Percentiles rank a stretch among this genome's conserved stretches.
phyloP scores from a whole-genome alignment of 768 basidiomycete genomes.

The Amanita polypyramis region DNA sequence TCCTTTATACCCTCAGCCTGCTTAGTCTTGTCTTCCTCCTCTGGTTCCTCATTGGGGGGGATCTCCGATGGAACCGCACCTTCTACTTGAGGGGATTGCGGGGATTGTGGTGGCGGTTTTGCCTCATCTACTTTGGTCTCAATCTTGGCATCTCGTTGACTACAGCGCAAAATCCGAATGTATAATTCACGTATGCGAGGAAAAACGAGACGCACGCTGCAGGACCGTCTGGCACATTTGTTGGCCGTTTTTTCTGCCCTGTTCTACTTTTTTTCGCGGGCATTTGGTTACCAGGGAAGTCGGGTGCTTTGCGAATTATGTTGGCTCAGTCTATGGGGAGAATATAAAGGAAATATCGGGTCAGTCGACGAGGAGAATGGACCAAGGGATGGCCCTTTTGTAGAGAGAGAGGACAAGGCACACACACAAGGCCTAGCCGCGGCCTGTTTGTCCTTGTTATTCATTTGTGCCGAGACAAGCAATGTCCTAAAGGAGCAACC shows the following conservation, averaged over 20 bases:
- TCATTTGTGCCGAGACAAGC: no score
- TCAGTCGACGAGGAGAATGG: no score
- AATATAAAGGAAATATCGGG: no score
- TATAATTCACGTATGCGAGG: background rate
- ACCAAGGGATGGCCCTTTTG: background rate
- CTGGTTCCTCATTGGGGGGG: no score
- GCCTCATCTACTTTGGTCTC: background rate
- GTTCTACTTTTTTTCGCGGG: slow-evolving; percentile 7
- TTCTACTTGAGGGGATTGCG: background rate
- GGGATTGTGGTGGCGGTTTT: background rate
- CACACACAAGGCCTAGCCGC: no score
- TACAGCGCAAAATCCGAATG: background rate
- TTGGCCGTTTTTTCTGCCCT: background rate
- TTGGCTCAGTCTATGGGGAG: background rate
- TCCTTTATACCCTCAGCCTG: slow-evolving; percentile 62
- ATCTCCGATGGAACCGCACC: background rate
- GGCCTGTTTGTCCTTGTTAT: no score
- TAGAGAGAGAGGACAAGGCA: no score
- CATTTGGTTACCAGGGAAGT: slow-evolving; percentile 5
- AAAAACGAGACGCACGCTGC: background rate
- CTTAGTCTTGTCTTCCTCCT: slow-evolving; percentile 26
- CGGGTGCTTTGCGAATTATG: slow-evolving; percentile 7
- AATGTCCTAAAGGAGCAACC: no score
- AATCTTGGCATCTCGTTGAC: background rate
- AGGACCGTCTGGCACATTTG: background rate